Percentiles rank a stretch among this genome's conserved stretches.
phyloP scores from a whole-genome alignment of 1,284 basidiomycete genomes.

The Pseudozyma flocculosa region DNA sequence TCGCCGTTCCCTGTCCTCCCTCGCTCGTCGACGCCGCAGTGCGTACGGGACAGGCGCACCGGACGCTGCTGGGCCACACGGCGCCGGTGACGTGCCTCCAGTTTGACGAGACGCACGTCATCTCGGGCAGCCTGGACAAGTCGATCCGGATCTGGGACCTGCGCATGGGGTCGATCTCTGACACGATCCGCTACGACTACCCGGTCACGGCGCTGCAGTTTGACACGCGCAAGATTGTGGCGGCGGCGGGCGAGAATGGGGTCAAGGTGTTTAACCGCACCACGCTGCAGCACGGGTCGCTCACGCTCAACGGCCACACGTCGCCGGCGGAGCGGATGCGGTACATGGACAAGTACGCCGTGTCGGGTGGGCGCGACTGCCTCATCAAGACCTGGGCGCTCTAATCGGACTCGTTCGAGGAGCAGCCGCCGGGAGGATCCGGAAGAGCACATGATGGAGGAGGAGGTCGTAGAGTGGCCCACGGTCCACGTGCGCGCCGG shows the following conservation, averaged over 20 bases:
- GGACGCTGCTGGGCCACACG: constrained; percentile 90
- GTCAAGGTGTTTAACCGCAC: constrained; percentile 96
- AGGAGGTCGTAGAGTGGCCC: too few species aligned
- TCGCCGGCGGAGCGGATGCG: constrained; percentile 84
- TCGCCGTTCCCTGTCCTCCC: not conserved
- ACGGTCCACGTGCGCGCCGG: too few species aligned
- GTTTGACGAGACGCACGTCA: constrained; percentile 92
- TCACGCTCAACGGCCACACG: constrained; percentile 87
- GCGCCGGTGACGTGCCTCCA: constrained; percentile 91
- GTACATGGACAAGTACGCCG: constrained; percentile 94
- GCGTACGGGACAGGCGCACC: constrained; percentile 95
- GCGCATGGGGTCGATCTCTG: constrained; percentile 80
- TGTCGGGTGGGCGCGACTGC: constrained; percentile 84
- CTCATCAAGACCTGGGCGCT: constrained; percentile 93
- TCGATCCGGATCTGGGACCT: constrained; percentile 80
- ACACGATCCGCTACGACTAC: constrained; percentile 87
- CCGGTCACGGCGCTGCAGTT: constrained; percentile 91
- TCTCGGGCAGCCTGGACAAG: constrained; percentile 89
- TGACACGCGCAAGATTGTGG: constrained; percentile 85
- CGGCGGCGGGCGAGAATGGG: constrained; percentile 90
- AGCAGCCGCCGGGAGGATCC: too few species aligned
- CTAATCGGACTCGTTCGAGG: constrained; percentile 60
- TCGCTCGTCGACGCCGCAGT: constrained; percentile 57
- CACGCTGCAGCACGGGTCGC: constrained; percentile 79
- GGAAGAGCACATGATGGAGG: too few species aligned